phyloP scores from a whole-genome alignment of 2,329 filamentous ascomycete genomes.

The Myriosclerotinia scirpicola region DNA sequence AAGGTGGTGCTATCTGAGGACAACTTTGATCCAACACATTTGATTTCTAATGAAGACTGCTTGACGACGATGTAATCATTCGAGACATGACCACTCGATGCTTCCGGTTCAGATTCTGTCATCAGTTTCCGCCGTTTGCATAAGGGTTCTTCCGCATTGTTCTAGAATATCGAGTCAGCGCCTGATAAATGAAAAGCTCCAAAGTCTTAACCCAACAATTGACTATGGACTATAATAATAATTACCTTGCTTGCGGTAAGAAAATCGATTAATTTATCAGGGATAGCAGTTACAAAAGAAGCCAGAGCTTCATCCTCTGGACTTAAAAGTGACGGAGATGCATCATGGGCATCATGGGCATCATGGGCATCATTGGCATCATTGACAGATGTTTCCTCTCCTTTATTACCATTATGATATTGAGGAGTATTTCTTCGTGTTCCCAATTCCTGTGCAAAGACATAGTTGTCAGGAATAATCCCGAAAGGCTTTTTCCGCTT shows the following conservation, averaged over 20 bases:
- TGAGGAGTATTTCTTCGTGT: neutral
- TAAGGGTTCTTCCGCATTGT: conserved; percentile 28
- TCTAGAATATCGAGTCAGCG: conserved; percentile 4
- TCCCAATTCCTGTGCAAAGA: conserved; percentile 10
- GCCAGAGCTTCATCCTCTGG: neutral
- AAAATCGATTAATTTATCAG: conserved; percentile 12
- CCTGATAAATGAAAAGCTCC: neutral
- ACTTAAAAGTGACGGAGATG: neutral
- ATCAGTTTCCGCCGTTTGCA: conserved; percentile 33
- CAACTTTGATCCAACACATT: conserved; percentile 29
- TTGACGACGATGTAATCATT: conserved; percentile 35
- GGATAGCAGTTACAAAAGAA: neutral
- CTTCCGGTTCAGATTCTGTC: neutral
- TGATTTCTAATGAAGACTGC: conserved; percentile 32
- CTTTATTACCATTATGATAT: neutral
- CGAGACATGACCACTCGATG: conserved; percentile 22
- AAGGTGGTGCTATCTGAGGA: conserved; percentile 22
- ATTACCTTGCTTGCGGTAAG: conserved; percentile 7
- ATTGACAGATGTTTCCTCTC: neutral
- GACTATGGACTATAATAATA: neutral
- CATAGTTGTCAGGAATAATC: neutral
- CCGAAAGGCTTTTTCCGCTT: neutral
- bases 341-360: neutral
- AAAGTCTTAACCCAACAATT: neutral
- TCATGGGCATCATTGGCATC: neutral